Percentiles rank a stretch among this genome's conserved stretches.
Conservation (phyloP, 176 grass and related monocot genomes). For the Avena sativa region DNA sequence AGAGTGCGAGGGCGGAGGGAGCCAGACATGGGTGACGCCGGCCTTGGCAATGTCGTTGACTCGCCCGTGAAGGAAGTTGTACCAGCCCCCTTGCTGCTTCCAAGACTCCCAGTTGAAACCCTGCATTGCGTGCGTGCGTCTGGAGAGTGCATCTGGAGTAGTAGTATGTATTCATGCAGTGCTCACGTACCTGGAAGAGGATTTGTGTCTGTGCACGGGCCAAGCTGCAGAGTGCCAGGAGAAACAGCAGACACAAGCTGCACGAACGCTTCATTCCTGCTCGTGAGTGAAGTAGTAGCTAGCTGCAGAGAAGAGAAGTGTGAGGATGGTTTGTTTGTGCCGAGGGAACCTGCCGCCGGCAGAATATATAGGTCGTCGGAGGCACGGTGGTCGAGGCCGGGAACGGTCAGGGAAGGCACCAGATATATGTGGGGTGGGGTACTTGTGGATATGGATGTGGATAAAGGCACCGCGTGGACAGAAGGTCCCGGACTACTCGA, state of each 20-base stretch:
- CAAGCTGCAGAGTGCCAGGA: constrained; percentile 42
- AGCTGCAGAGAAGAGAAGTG: background rate
- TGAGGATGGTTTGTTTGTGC: constrained; percentile 1
- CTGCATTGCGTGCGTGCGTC: constrained; percentile 28
- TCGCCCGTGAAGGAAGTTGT: constrained; percentile 57
- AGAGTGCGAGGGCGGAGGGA: constrained; percentile 78
- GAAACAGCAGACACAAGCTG: constrained; percentile 36
- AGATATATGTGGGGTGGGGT: constrained; percentile 20
- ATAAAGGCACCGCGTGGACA: background rate
- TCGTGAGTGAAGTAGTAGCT: background rate
- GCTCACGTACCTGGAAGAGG: constrained; percentile 57
- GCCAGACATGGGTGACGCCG: constrained; percentile 76
- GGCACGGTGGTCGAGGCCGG: constrained; percentile 4
- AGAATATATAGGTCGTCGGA: constrained; percentile 10
- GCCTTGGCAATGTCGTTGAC: constrained; percentile 59
- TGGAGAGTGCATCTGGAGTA: too few species aligned
- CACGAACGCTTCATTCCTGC: constrained; percentile 21
- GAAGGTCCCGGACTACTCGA: background rate
- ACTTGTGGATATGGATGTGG: constrained; percentile 42
- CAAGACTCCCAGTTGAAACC: constrained; percentile 89
- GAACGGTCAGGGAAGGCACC: background rate
- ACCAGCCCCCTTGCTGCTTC: constrained; percentile 71
- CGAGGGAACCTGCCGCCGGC: background rate
- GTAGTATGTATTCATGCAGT: too few species aligned
- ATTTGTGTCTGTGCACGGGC: constrained; percentile 49